Evolutionary conservation across 2,329 filamentous ascomycete genomes (phyloP).

Genomic region (Fusarium oligoseptatum): DNA sequence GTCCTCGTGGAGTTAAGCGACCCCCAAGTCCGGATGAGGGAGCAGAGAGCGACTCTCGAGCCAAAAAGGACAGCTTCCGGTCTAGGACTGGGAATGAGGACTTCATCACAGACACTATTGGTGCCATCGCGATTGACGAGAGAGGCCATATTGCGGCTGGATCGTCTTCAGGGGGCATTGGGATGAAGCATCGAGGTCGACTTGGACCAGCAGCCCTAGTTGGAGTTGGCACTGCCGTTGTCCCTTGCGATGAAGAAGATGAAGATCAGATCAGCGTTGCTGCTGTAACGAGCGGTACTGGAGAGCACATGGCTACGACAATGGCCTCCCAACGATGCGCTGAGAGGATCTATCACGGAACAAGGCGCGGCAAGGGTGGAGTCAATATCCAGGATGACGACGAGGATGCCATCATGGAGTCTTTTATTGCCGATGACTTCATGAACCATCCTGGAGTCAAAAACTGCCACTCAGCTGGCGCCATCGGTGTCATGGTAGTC

Average conservation of each 20-base stretch:
- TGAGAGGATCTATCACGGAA: slow-evolving; percentile 83
- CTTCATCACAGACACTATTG: slow-evolving; percentile 90
- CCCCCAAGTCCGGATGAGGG: slow-evolving; percentile 41
- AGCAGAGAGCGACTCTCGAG: slow-evolving; percentile 20
- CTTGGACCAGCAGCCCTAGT: slow-evolving; percentile 94
- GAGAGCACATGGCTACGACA: slow-evolving; percentile 97
- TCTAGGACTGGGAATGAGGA: slow-evolving; percentile 62
- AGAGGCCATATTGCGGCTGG: slow-evolving; percentile 91
- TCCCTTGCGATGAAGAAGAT: slow-evolving; percentile 82
- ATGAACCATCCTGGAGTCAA: slow-evolving; percentile 90
- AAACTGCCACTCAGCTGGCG: slow-evolving; percentile 83
- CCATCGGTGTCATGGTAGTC: slow-evolving; percentile 90
- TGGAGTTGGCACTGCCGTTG: slow-evolving; percentile 88
- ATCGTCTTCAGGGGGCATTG: slow-evolving; percentile 96
- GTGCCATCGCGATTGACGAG: slow-evolving; percentile 91
- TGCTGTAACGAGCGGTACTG: slow-evolving; percentile 91
- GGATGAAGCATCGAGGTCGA: slow-evolving; percentile 96
- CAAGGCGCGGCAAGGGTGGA: slow-evolving; percentile 71
- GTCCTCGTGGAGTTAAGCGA: slow-evolving; percentile 54
- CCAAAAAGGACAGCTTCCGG: slow-evolving; percentile 38
- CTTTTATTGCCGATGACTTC: slow-evolving; percentile 90
- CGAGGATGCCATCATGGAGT: slow-evolving; percentile 79
- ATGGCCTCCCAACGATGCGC: slow-evolving; percentile 91
- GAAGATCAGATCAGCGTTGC: slow-evolving; percentile 78
- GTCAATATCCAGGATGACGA: slow-evolving; percentile 76